Percentiles rank a stretch among this genome's conserved stretches.
Evolutionary conservation across 352 stramenopile genomes (phyloP).

Genomic region (Globisporangium spiculum): DNA sequence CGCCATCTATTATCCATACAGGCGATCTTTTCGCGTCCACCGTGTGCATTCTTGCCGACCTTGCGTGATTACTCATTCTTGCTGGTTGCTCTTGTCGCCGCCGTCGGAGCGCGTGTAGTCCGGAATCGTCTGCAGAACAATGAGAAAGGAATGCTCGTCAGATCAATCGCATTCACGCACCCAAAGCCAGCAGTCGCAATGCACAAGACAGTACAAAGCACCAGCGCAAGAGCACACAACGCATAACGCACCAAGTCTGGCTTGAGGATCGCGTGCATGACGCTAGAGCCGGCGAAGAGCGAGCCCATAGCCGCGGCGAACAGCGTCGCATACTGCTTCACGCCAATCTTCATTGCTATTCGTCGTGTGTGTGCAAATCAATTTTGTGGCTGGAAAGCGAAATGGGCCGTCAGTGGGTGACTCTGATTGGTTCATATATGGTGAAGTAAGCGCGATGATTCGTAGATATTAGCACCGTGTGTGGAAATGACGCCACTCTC

Average conservation of each 20-base stretch:
- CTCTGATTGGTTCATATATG: slow-evolving; percentile 28
- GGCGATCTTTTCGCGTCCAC: neutral
- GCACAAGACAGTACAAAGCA: neutral
- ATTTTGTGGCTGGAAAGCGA: neutral
- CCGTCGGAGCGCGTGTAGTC: slow-evolving; percentile 17
- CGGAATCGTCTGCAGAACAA: slow-evolving; percentile 10
- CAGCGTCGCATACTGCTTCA: slow-evolving; percentile 75
- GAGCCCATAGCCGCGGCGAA: slow-evolving; percentile 71
- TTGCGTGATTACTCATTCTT: slow-evolving; percentile 4
- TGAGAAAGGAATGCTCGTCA: neutral
- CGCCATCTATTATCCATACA: neutral
- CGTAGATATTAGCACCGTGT: neutral
- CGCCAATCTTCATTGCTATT: slow-evolving; percentile 53
- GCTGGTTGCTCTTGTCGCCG: slow-evolving; percentile 11
- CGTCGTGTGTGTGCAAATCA: neutral
- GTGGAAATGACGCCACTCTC: slow-evolving; percentile 1
- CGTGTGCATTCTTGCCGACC: neutral
- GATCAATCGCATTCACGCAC: neutral
- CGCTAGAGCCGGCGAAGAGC: slow-evolving; percentile 79
- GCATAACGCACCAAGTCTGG: slow-evolving; percentile 70
- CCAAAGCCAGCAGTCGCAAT: neutral
- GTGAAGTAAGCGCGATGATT: neutral
- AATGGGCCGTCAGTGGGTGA: neutral
- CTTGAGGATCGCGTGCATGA: slow-evolving; percentile 83
- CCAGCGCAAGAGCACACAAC: slow-evolving; percentile 10